Evolutionary conservation across 192 early-diverging fungal genomes (phyloP), one percentile per base, ranked within the genome.

Genomic region (Linnemannia zychae): DNA sequence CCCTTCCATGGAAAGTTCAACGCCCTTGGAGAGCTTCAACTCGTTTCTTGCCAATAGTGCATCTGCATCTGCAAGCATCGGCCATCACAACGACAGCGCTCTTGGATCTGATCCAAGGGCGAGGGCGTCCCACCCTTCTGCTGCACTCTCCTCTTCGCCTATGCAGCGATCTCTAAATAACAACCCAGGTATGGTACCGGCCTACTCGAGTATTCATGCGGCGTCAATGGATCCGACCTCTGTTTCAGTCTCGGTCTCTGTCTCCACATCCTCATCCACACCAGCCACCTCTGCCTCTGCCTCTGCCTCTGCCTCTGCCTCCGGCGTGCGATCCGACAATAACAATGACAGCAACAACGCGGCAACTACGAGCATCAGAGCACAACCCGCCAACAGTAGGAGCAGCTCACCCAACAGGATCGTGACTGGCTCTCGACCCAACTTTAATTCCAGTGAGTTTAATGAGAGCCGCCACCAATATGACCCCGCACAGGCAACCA

Each of bases 141-240:
- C n/a, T 53, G 44, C 46, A 22, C 67, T 78, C 24, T 50, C 77
- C 0, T 85, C 83, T 1, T 79, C 83, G 9, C 83, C 83, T 6
- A 79, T 85, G 83, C 75, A 84, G 57, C 76, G 82, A 49, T 75
- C 82, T 7, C n/a, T 78, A 33, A 78, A 76, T 1, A 73, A 78
- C 66, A 75, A 84, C 13, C 82, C 82, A 17, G 66, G 34, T 1
- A 77, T 76, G 81, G 3, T 63, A 4, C 75, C 34, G 20, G 24
- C 34, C 48, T 34, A 37, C 31, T 72, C 71, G 4, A 66, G 74
- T 40, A 77, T 84, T 63, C n/a, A 76, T 53, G n/a, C 82, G n/a
- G 72, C 67, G 7, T 36, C 36, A 12, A 74, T 34, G 28, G 49
- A 57, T 46, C 52, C 74, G 22, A n/a, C 60, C n/a, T 63, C 82